phyloP scores from a whole-genome alignment of 805 yeast species.

The Groenewaldozyma tartarivorans region DNA sequence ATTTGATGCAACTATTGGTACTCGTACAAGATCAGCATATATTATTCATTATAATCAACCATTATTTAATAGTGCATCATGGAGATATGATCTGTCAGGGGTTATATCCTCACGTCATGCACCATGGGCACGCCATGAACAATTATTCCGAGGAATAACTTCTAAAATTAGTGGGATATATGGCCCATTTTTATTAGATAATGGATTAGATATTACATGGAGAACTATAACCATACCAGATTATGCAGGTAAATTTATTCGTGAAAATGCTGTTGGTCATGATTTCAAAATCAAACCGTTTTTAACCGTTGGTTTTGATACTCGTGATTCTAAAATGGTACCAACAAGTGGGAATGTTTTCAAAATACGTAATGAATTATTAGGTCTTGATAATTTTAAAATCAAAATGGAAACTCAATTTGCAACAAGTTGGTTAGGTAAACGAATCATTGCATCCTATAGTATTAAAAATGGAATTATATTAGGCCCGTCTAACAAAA shows the following conservation, averaged over 20 bases:
- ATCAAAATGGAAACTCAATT: conserved; percentile 5
- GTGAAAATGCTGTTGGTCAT: conserved; percentile 50
- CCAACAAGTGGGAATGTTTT: conserved; percentile 39
- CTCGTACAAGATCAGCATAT: conserved; percentile 49
- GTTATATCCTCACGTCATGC: conserved; percentile 43
- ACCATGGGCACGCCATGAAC: conserved; percentile 47
- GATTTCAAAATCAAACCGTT: conserved; percentile 19
- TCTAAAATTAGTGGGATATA: conserved; percentile 27
- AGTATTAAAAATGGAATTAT: conserved; percentile 7
- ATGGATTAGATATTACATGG: conserved; percentile 54
- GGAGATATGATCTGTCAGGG: conserved; percentile 45
- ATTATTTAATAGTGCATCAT: conserved; percentile 36
- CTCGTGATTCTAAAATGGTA: conserved; percentile 17
- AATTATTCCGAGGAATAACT: conserved; percentile 37
- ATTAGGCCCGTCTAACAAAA: conserved; percentile 1
- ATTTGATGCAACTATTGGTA: conserved; percentile 49
- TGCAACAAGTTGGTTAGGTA: conserved; percentile 4
- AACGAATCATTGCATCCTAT: not conserved
- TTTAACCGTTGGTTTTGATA: not conserved
- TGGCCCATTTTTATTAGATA: conserved; percentile 27
- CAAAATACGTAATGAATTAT: conserved; percentile 38
- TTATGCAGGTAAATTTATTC: conserved; percentile 44
- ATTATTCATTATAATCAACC: conserved; percentile 45
- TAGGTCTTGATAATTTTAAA: conserved; percentile 6
- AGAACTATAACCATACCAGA: conserved; percentile 41